Evolutionary conservation across 495 filamentous ascomycete species (phyloP).

Genomic region (Neurospora cerealis): DNA sequence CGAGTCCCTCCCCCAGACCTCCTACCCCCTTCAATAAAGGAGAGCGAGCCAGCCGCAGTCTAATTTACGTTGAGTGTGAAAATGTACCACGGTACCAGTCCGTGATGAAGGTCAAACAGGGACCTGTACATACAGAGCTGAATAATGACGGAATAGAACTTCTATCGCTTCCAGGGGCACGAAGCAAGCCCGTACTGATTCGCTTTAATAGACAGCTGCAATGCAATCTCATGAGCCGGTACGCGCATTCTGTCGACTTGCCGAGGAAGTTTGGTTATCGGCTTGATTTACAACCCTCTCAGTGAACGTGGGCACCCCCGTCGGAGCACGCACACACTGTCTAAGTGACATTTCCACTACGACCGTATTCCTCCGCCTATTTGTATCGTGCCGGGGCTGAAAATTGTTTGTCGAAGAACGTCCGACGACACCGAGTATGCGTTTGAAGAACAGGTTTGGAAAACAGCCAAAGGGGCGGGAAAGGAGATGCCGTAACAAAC

Average conservation of each 20-base stretch:
- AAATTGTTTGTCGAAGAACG: neutral
- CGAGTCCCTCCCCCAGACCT: slow-evolving; percentile 65
- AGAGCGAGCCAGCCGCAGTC: neutral
- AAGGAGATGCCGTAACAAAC: neutral
- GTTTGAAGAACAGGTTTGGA: neutral
- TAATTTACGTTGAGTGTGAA: neutral
- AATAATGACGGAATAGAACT: neutral
- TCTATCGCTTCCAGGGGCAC: neutral
- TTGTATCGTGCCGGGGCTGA: neutral
- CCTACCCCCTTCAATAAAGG: slow-evolving; percentile 48
- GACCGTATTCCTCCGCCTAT: neutral
- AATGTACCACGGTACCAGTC: neutral
- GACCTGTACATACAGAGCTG: neutral
- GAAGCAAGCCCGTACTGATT: neutral
- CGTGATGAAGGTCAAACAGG: neutral
- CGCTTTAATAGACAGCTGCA: neutral
- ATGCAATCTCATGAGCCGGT: neutral
- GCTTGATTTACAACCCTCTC: neutral
- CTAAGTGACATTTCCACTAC: neutral
- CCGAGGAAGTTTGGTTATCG: neutral
- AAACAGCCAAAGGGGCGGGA: neutral
- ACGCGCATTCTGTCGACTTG: neutral
- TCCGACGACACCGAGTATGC: neutral
- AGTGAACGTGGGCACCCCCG: neutral
- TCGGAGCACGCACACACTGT: neutral